A percentile compares a stretch with the other conserved stretches of the same genome.
phyloP scores from a whole-genome alignment of 306 rosid genomes.

The Acacia melanoxylon region DNA sequence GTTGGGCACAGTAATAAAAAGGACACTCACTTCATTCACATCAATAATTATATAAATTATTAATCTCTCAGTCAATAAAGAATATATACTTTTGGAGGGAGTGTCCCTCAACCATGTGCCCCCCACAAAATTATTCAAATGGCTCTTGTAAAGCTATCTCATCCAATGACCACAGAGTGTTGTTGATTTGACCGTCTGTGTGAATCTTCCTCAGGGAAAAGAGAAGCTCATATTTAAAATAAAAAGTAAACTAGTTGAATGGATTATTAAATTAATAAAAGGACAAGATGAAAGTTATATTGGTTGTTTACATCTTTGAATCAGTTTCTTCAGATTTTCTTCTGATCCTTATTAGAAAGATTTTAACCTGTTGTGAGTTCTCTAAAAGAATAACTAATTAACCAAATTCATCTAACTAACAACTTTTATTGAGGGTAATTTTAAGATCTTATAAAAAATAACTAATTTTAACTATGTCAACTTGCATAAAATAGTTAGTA shows the following conservation, averaged over 20 bases:
- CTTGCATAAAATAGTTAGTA: too few species aligned
- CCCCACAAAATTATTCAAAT: background rate
- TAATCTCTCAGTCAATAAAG: background rate
- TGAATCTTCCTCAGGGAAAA: background rate
- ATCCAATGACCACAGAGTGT: background rate
- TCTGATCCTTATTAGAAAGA: too few species aligned
- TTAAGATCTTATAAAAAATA: too few species aligned
- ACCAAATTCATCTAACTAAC: too few species aligned
- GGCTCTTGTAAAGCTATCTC: background rate
- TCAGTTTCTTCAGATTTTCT: too few species aligned
- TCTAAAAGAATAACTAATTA: too few species aligned
- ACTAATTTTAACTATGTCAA: too few species aligned
- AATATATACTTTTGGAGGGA: conserved; percentile 23
- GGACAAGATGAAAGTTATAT: background rate
- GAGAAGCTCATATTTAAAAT: background rate
- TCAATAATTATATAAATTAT: conserved; percentile 31
- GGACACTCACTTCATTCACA: conserved; percentile 10
- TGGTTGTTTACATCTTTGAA: background rate
- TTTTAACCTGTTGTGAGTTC: too few species aligned
- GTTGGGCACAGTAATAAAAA: background rate
- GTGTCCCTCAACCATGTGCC: conserved; percentile 33
- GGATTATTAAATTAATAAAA: too few species aligned
- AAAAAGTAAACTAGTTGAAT: background rate
- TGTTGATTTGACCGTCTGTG: background rate
- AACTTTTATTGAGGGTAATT: too few species aligned